Base-by-base conservation (phyloP, 1,284 basidiomycete genomes). In the Moesziomyces aphidis region DNA sequence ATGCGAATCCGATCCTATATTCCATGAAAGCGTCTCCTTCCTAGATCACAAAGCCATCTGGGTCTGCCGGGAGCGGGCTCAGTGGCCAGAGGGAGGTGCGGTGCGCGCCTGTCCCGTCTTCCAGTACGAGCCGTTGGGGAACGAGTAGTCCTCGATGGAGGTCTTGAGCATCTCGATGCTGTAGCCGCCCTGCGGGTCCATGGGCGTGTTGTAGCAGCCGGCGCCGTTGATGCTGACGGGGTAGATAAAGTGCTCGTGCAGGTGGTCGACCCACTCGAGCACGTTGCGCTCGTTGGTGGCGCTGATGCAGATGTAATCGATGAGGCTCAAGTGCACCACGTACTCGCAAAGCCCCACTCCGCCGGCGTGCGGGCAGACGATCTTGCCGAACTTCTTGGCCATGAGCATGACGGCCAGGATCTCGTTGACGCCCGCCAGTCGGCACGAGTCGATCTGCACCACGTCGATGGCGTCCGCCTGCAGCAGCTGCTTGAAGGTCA, bases 401-500 rank as follows among this genome's bases (percentile, higher is more conserved):
- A 97, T 95, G 65, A 97, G 88, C 67, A 98, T 87, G n/a, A 97
- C 93, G 62, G 91, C 91, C 54, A 97, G 87, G 28, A 97, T 92
- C 87, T 98, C 95, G 85, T 93, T 94, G 56, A 97, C 93, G 61
- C 95, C 95, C 3, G 92, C 94, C 28, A 97, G 87, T 60, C 95
- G 90, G 86, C 95, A 97, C 39, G 92, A 93, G 87, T 97, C 95
- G 83, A 97, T 95, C 85, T 97, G 95, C 74, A 90, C 91, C n/a
- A 97, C 95, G 82, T 96, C 94, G 81, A 97, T 94, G 17, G 94
- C 94, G 54, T 94, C 90, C 1, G 94, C 92, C 84, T 96, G 94
- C 13, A 97, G 88, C 17, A 97, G 89, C 85, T 97, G 95, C 87
- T 97, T 97, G 89, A 97, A 97, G n/a, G 93, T 89, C 89, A 97